Base-by-base conservation (phyloP, 1,139 yeast species). In the Hyphopichia fennica region DNA sequence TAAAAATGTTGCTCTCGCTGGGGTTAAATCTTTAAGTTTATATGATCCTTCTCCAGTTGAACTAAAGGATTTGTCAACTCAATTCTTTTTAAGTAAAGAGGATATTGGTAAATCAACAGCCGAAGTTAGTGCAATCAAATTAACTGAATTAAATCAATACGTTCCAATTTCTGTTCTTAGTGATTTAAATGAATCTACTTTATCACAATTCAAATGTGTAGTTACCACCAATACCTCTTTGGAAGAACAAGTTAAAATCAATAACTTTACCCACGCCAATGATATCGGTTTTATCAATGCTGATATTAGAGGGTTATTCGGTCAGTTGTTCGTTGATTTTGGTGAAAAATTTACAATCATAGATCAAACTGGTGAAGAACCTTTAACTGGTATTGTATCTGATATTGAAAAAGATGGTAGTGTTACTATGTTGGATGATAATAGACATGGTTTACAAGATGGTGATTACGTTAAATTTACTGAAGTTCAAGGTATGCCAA, bases 1-100 rank as follows among this genome's bases (percentile, higher is more conserved):
- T 33, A 95, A 93, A 67, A 93, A 93, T 65, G 89, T 93, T 43
- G 96, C 96, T 0, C 76, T 93, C 42, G 99, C 99, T 2, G 99
- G 99, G 53, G 99, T 93, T 54, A 95, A 93, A 69, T 85, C 96
- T 15, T 72, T 93, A 54, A 77, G 95, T n/a, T 67, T 93, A 35
- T 87, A 84, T 60, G 99, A 93, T 60, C 96, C 96, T 15, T 73
- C 70, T 14, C 79, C 82, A 0, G 85, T 87, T 16, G 65, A 73
- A 46, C 54, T 89, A 39, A 75, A 69, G 41, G 99, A 93, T 61
- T 75, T 95, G 47, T 87, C 96, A 1, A 75, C 96, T 11, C 99
- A 93, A 63, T 93, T 90, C 72, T 93, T 91, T 65, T 74, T 95
- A 41, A 59, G 77, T 10, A 82, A 79, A 49, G 57, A 60, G 1